Conservation (phyloP, 78 protist species). For the Dictyostelium purpureum region DNA sequence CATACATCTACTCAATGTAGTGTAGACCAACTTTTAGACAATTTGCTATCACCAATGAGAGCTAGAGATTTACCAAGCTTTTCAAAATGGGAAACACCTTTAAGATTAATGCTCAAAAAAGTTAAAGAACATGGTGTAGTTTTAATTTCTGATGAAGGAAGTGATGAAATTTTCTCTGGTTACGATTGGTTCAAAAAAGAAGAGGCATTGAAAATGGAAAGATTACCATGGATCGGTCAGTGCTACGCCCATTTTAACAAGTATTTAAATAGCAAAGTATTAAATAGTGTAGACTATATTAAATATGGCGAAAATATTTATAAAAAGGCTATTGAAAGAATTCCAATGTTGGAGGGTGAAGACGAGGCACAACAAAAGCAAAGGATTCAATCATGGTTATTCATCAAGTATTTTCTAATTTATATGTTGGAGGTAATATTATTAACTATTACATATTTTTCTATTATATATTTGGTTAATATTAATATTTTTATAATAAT, state of each 20-base stretch:
- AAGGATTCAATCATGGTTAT: background rate
- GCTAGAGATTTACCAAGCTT: conserved; percentile 10
- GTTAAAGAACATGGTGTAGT: conserved; percentile 90
- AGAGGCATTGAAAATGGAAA: background rate
- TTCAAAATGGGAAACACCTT: conserved; percentile 78
- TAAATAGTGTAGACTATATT: background rate
- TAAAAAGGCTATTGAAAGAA: background rate
- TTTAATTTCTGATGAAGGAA: conserved; percentile 94
- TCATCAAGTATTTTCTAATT: background rate
- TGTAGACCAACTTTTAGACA: background rate
- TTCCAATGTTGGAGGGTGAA: background rate
- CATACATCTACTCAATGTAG: background rate
- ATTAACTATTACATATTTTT: no score
- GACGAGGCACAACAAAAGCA: background rate
- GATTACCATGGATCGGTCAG: background rate
- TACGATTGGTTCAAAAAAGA: background rate
- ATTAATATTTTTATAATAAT: no score
- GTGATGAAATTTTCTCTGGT: conserved; percentile 88
- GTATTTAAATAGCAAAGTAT: background rate
- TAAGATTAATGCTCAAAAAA: conserved; percentile 82
- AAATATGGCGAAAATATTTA: background rate
- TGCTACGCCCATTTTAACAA: background rate
- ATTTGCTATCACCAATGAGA: background rate
- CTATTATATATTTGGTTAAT: no score
- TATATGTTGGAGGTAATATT: conserved; percentile 3